Percentiles rank a stretch among this genome's conserved stretches.
These are phyloP conservation scores for Candida awuae DNA, from an alignment of 805 yeast genomes.

Conservation along the genomic window DNA sequence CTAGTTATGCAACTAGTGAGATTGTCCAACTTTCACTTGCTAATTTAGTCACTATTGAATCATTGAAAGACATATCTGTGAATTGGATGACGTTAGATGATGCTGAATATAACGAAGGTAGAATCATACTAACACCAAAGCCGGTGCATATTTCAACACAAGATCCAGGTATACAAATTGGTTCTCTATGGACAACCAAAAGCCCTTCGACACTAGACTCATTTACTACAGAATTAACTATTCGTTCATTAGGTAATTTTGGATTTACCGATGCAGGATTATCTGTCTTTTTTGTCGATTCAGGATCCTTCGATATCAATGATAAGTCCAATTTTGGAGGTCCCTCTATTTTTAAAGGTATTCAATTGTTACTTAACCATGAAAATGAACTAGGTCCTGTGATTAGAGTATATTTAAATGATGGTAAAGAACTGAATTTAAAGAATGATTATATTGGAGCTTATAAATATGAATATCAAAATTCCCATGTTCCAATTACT, in stretches of 20 bases:
- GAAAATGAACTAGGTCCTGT: slow-evolving; percentile 39
- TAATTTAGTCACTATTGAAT: slow-evolving; percentile 18
- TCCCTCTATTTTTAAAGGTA: slow-evolving; percentile 52
- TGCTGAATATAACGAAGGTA: slow-evolving; percentile 41
- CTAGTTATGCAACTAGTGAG: slow-evolving; percentile 1
- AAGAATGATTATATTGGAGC: slow-evolving; percentile 24
- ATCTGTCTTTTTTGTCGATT: slow-evolving; percentile 47
- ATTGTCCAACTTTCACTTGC: slow-evolving; percentile 19
- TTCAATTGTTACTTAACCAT: slow-evolving; percentile 51
- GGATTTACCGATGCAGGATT: slow-evolving; percentile 50
- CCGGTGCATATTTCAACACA: slow-evolving; percentile 20
- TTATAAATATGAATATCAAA: slow-evolving; percentile 41
- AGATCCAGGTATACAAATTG: slow-evolving; percentile 23
- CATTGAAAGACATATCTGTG: slow-evolving; percentile 31
- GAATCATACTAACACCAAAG: slow-evolving; percentile 44
- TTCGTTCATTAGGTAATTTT: slow-evolving; percentile 49
- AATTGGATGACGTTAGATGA: slow-evolving; percentile 36
- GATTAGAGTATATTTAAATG: slow-evolving; percentile 51
- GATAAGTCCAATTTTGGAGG: slow-evolving; percentile 42
- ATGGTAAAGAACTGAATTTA: slow-evolving; percentile 37
- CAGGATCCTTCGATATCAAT: slow-evolving; percentile 24
- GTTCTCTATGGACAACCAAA: slow-evolving; percentile 37
- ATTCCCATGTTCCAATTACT: slow-evolving; percentile 63
- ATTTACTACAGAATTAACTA: slow-evolving; percentile 47
- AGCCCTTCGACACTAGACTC: slow-evolving; percentile 24